Evolutionary conservation across 2,329 filamentous ascomycete species (phyloP), one percentile per base, ranked within the genome.

Genomic region (Cryoendolithus antarcticus): DNA sequence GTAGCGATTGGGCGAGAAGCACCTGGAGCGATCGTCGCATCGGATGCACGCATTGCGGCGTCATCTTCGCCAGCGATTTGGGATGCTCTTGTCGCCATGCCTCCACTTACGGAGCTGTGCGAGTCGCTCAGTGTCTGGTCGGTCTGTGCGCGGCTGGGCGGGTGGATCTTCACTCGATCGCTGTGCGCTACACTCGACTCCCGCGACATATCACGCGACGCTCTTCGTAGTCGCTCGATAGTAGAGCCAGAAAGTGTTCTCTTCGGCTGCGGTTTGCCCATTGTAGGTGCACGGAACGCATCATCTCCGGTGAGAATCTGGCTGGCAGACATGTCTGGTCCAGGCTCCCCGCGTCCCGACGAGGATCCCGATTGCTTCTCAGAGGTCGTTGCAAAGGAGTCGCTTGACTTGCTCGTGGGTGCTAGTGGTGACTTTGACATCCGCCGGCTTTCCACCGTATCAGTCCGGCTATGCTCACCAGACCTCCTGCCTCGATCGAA

Each of bases 221-320:
- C 47, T 32, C 56, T 52, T 27, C 53, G 56, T 8, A 47, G 39
- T 30, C 43, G 42, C 27, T 54, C 55, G 10, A 48, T 53, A 11
- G 47, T 48, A 4, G 42, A 34, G 7, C 44, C 47, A 30, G 50
- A 48, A 4, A 43, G 39, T 8, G 40, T 47, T 5, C 45, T 41
- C 19, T 41, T 44, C 11, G 46, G 42, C 30, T 50, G 48, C 9
- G 51, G 48, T 44, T 47, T 50, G 11, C 48, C 41, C 11, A 86
- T 74, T 0, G 80, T 83, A 10, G 86, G 86, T 19, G 78, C 80
- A 48, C 82, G 78, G 53, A 98, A 96, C 6, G 95, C 82, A 50
- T 91, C 85, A 50, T 86, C 95, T 28, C 83, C 77, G 38, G 76
- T 74, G 6, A 98, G 65, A 30, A 96, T 95, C 59, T 94, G 86